These are phyloP conservation scores for Chenopodium suecicum DNA, from an alignment of 148 eudicot genomes.

Conservation along the genomic window DNA sequence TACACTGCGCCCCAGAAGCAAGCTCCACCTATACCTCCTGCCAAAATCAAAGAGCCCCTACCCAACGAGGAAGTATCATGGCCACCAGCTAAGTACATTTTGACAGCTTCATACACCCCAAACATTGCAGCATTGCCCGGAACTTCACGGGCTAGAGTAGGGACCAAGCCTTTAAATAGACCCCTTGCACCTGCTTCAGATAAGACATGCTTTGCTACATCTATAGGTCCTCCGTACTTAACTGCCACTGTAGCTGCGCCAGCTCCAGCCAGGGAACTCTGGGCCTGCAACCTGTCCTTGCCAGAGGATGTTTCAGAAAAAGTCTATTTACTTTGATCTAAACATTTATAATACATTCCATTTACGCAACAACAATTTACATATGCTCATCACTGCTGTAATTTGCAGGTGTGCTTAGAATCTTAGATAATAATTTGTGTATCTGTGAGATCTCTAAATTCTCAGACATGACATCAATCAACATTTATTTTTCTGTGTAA, in stretches of 20 bases:
- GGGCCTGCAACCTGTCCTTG: constrained; percentile 77
- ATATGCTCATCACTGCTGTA: background rate
- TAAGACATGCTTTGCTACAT: constrained; percentile 71
- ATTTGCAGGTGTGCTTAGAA: background rate
- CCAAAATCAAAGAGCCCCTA: constrained; percentile 61
- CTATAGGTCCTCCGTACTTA: constrained; percentile 84
- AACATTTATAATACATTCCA: background rate
- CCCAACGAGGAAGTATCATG: constrained; percentile 77
- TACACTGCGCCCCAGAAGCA: constrained; percentile 71
- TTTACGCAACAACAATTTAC: background rate
- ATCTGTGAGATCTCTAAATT: background rate
- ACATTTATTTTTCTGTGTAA: background rate
- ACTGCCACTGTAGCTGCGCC: constrained; percentile 51
- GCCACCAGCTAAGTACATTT: constrained; percentile 71
- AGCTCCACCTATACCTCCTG: constrained; percentile 94
- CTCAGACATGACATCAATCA: background rate
- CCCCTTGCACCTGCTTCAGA: constrained; percentile 83
- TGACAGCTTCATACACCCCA: constrained; percentile 81
- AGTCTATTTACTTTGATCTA: no score
- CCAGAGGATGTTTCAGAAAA: constrained; percentile 7
- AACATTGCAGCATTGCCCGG: constrained; percentile 95
- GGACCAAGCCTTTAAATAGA: constrained; percentile 81
- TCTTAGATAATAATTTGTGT: background rate
- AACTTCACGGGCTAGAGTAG: constrained; percentile 90
- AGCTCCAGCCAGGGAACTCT: constrained; percentile 66